Evolutionary conservation across 2,329 filamentous ascomycete species (phyloP), one percentile per base, ranked within the genome.

Genomic region (Coleophoma cylindrospora): DNA sequence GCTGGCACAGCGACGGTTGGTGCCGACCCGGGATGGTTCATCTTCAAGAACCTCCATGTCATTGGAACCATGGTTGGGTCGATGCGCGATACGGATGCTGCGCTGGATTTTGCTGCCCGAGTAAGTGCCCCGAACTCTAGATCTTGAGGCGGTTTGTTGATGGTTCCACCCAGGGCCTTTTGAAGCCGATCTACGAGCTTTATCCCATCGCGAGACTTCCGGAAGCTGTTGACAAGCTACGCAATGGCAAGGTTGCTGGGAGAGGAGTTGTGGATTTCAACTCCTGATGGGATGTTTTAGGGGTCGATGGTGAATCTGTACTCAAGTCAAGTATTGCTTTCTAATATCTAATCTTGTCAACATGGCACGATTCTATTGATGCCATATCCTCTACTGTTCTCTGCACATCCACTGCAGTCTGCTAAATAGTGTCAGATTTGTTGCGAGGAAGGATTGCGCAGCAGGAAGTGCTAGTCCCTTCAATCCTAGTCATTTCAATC

Each of bases 181-280:
- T 57, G 40, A 52, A 53, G 43, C 50, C 49, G 22, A 57, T 53
- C 13, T 55, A 50, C 45, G 53, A 57, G 34, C 43, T 51, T 53
- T n/a, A 51, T 53, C 22, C 56, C 46, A 13, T 49, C 54, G 46
- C 51, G 43, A 8, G 15, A 53, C 47, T 51, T 50, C 34, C 50
- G 41, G 57, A 61, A 19, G 54, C 53, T 32, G 53, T 58, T 14
- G 56, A 58, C 22, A 57, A 60, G 43, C 48, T 60, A 10, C 51
- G 54, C 34, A 49, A 48, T 13, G 59, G 59, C 12, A 49, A 56
- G 34, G 55, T 61, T 38, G 57, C 56, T 12, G 59, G 59, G 32
- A 34, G 54, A 19, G 46, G 55, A 40, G 58, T 60, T 34, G 49
- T 59, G 40, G 56, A 59, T 36, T 60, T 59, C 36, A 54, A 57